Conservation (phyloP, 768 basidiomycete species). For the Sporobolomyces phaffii region DNA sequence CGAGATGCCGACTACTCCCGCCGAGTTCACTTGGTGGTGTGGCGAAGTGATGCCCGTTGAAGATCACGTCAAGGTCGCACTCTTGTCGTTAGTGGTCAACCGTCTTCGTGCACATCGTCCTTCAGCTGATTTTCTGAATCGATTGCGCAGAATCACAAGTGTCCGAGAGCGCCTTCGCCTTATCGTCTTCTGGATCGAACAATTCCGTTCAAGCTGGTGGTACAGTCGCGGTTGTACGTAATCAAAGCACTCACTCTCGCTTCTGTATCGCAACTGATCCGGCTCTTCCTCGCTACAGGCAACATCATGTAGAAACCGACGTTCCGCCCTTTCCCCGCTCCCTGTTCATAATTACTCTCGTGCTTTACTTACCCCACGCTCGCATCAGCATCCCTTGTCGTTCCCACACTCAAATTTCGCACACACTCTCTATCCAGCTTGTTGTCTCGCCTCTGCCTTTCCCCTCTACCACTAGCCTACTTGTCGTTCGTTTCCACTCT, state of each 20-base stretch:
- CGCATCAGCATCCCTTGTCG: neutral
- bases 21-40: conserved; percentile 41
- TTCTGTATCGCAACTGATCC: too few relatives aligned
- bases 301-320: neutral
- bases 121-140: neutral
- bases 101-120: neutral
- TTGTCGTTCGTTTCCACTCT: neutral
- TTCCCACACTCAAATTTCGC: too few relatives aligned
- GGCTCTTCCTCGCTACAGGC: too few relatives aligned
- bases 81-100: conserved; percentile 52
- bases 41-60: conserved; percentile 77
- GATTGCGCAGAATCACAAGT: conserved; percentile 47
- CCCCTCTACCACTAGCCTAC: neutral
- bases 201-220: conserved; percentile 59
- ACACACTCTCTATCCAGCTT: too few relatives aligned
- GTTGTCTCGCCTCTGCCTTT: too few relatives aligned
- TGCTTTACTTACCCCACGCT: too few relatives aligned
- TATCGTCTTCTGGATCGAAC: conserved; percentile 92
- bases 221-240: conserved; percentile 41
- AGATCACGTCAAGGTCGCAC: conserved; percentile 83
- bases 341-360: too few relatives aligned
- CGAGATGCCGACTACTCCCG: conserved; percentile 38
- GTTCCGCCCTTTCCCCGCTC: neutral
- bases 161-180: conserved; percentile 69
- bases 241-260: too few relatives aligned